Conservation (phyloP, 805 yeast genomes). For the Hanseniaspora occidentalis region DNA sequence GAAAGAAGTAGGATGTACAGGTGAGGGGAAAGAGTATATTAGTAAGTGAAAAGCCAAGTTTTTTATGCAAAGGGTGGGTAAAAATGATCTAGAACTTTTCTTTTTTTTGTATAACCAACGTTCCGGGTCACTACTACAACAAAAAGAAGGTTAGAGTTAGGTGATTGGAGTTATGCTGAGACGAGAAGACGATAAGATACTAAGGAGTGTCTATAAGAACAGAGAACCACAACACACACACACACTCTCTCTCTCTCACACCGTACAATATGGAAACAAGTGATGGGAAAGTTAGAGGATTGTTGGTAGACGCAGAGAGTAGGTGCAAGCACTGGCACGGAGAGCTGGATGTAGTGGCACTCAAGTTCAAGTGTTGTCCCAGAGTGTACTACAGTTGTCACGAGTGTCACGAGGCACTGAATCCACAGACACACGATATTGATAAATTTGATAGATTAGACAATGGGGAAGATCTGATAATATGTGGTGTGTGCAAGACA, state of each 20-base stretch:
- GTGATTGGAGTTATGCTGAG: too few relatives aligned
- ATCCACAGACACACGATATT: conserved; percentile 9
- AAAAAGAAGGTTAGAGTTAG: too few relatives aligned
- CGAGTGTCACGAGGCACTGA: conserved; percentile 17
- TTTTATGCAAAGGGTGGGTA: too few relatives aligned
- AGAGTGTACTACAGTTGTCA: conserved; percentile 19
- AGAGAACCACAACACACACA: background rate
- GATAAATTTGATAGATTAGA: conserved; percentile 9
- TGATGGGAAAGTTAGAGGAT: too few relatives aligned
- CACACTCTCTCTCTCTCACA: background rate
- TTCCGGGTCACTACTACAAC: too few relatives aligned
- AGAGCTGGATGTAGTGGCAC: conserved; percentile 19
- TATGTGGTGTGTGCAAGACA: conserved; percentile 21
- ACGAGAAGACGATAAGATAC: background rate
- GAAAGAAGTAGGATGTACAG: too few relatives aligned
- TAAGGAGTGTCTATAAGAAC: background rate
- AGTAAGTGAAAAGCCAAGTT: too few relatives aligned
- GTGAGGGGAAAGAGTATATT: too few relatives aligned
- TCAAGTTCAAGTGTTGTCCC: conserved; percentile 22
- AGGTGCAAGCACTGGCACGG: conserved; percentile 25
- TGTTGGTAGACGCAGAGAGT: conserved; percentile 16
- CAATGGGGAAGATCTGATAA: conserved; percentile 9
- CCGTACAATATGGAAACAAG: background rate
- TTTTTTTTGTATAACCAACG: too few relatives aligned
- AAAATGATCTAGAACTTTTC: too few relatives aligned